Evolutionary conservation across 1,139 yeast species (phyloP), one percentile per base, ranked within the genome.

Genomic region (Diutina ranongensis): DNA sequence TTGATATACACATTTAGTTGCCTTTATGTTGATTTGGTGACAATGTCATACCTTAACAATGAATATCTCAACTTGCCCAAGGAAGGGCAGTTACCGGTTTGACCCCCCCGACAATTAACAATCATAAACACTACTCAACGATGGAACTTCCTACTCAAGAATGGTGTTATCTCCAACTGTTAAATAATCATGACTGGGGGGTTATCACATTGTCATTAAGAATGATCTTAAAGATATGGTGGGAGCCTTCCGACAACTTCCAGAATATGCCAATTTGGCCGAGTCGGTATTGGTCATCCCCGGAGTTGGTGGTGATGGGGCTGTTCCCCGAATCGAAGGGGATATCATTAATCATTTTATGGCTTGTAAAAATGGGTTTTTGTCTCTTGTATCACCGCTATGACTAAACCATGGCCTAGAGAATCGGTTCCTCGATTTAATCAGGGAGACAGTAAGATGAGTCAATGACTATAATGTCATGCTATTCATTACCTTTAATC

Each of bases 101-200:
- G n/a, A n/a, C n/a, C n/a, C n/a, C n/a, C n/a, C n/a, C n/a, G n/a
- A n/a, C n/a, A n/a, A n/a, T n/a, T n/a, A n/a, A n/a, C n/a, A n/a
- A n/a, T n/a, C n/a, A n/a, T n/a, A n/a, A n/a, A n/a, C n/a, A 13
- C 22, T 35, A 35, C 22, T 35, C 27, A 5, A 35, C 40, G 1
- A 21, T 35, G 22, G 40, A 35, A 4, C 3, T 35, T 22, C 40
- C 40, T n/a, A 35, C 22, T 9, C 15, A 5, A 28, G 40, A 35
- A 21, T 35, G 40, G 40, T 18, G n/a, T 18, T 35, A 35, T 13
- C n/a, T 35, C n/a, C 40, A 21, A 4, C 40, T 35, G 40, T 22
- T 35, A 9, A 21, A 12, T 21, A 22, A 35, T 28, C 40, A 35
- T 18, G 16, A 18, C 3, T 19, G 16, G 18, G n/a, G 16, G 9